A percentile compares a stretch with the other conserved stretches of the same genome.
phyloP scores from a whole-genome alignment of 2,329 filamentous ascomycete species.

The Sporothrix mexicana region DNA sequence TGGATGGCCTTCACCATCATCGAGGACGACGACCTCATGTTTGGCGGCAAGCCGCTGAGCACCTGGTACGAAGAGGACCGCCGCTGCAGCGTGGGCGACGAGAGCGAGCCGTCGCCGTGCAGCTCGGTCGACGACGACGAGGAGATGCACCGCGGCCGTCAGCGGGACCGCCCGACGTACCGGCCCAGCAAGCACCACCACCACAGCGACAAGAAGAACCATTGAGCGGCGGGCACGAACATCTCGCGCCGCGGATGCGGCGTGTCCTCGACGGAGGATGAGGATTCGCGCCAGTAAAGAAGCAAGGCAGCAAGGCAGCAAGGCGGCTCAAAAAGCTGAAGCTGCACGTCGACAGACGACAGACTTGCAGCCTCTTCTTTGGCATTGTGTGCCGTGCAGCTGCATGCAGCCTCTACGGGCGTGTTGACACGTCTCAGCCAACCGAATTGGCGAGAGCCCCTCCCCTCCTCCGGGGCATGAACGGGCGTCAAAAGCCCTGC shows the following conservation, averaged over 20 bases:
- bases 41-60: slow-evolving; percentile 64
- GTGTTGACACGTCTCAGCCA: background rate
- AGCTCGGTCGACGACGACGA: slow-evolving; percentile 44
- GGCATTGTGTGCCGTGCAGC: background rate
- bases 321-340: slow-evolving; percentile 14
- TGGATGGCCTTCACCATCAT: slow-evolving; percentile 64
- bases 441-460: background rate
- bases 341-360: background rate
- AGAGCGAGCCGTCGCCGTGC: slow-evolving; percentile 33
- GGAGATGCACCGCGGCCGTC: slow-evolving; percentile 50
- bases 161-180: slow-evolving; percentile 41
- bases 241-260: too few species aligned
- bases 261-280: too few species aligned
- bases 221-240: too few species aligned
- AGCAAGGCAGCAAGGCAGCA: background rate
- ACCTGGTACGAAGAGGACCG: slow-evolving; percentile 67
- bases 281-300: too few species aligned
- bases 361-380: too few species aligned
- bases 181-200: background rate
- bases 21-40: slow-evolving; percentile 66
- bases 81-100: slow-evolving; percentile 47
- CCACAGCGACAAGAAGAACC: slow-evolving; percentile 19
- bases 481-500: slow-evolving; percentile 11
- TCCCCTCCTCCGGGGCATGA: background rate
- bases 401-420: background rate